These are phyloP conservation scores for Alternaria gansuensis DNA, from an alignment of 2,329 filamentous ascomycete genomes.

Conservation along the genomic window DNA sequence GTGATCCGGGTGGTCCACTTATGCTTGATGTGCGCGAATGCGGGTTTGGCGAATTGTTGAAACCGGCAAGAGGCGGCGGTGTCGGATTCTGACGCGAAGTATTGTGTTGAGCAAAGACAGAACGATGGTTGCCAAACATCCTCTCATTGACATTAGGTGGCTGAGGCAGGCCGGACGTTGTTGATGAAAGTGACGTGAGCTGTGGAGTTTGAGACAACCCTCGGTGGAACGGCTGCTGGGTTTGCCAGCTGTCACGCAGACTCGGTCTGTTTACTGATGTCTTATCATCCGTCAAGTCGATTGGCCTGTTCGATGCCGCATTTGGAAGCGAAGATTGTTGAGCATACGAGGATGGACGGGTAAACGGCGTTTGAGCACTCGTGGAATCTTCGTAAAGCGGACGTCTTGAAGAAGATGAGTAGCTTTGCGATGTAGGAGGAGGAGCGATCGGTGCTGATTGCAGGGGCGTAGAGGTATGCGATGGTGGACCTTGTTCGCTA, in stretches of 20 bases:
- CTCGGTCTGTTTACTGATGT: conserved; percentile 27
- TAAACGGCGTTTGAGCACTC: conserved; percentile 39
- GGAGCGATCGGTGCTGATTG: conserved; percentile 48
- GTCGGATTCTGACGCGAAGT: conserved; percentile 45
- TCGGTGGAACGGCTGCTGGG: conserved; percentile 40
- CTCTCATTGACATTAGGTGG: conserved; percentile 35
- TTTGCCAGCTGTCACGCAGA: conserved; percentile 45
- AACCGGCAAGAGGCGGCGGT: conserved; percentile 44
- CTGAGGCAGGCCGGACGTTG: conserved; percentile 41
- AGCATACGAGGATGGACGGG: conserved; percentile 36
- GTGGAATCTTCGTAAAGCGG: conserved; percentile 38
- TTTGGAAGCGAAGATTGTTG: conserved; percentile 39
- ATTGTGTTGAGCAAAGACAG: conserved; percentile 49
- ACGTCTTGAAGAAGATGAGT: conserved; percentile 36
- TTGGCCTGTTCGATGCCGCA: conserved; percentile 34
- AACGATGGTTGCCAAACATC: conserved; percentile 40
- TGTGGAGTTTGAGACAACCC: conserved; percentile 42
- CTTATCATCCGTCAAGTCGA: conserved; percentile 48
- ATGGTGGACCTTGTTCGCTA: conserved; percentile 44
- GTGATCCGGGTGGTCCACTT: conserved; percentile 39
- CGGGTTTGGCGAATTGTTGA: conserved; percentile 46
- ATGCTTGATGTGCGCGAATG: conserved; percentile 50
- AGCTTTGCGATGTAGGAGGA: conserved; percentile 35
- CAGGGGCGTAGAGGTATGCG: conserved; percentile 49
- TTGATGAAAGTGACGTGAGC: conserved; percentile 35